Percentiles rank a stretch among this genome's conserved stretches.
Conservation (phyloP, 2,329 filamentous ascomycete genomes). For the Bipolaris sorokiniana region DNA sequence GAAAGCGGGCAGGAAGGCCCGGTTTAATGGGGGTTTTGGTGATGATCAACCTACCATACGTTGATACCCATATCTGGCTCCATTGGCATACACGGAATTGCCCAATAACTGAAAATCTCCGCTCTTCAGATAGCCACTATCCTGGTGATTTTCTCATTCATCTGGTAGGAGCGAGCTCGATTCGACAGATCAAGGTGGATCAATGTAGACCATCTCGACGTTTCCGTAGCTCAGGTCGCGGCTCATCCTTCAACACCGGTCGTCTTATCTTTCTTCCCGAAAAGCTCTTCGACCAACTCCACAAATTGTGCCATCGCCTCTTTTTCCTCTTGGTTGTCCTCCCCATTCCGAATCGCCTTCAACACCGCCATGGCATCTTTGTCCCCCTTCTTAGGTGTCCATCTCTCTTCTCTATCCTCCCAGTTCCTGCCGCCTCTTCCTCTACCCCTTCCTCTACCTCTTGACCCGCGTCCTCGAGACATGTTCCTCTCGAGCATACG, state of each 20-base stretch:
- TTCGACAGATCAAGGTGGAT: neutral
- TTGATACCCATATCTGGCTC: neutral
- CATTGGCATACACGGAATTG: neutral
- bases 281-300: conserved; percentile 33
- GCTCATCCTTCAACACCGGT: neutral
- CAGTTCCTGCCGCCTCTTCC: conserved; percentile 24
- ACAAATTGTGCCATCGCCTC: conserved; percentile 53
- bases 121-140: neutral
- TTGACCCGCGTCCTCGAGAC: conserved; percentile 22
- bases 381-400: conserved; percentile 43
- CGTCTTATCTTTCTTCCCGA: conserved; percentile 18
- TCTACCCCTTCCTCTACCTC: conserved; percentile 28
- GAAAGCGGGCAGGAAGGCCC: neutral
- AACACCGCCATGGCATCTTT: conserved; percentile 39
- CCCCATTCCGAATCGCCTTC: conserved; percentile 34
- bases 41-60: neutral
- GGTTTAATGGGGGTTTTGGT: no score
- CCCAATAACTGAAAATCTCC: neutral
- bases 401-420: conserved; percentile 21
- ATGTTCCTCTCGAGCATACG: conserved; percentile 22
- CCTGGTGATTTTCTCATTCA: neutral
- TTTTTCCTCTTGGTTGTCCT: conserved; percentile 39
- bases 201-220: no score
- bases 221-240: neutral
- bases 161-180: neutral